These are phyloP conservation scores for Penicillium paradoxum DNA, from an alignment of 495 filamentous ascomycete genomes.

Conservation along the genomic window DNA sequence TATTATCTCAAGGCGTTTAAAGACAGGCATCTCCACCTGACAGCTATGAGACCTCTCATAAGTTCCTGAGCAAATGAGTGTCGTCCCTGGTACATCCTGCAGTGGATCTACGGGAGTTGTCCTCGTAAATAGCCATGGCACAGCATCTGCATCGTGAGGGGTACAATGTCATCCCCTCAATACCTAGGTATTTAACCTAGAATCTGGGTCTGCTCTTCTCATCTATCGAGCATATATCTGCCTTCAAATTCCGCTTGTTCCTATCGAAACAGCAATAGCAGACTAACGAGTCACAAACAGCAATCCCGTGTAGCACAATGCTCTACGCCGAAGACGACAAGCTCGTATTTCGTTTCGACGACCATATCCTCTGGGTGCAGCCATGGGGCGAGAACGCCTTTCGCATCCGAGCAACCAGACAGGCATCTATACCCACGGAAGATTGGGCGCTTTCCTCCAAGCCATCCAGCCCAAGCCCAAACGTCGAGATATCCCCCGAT, in stretches of 20 bases:
- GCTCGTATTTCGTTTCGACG: conserved; percentile 47
- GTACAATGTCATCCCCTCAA: background rate
- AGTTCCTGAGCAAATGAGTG: background rate
- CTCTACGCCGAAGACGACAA: conserved; percentile 37
- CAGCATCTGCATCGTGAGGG: conserved; percentile 5
- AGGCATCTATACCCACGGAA: conserved; percentile 42
- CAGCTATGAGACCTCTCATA: background rate
- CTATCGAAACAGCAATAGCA: background rate
- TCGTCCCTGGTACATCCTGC: background rate
- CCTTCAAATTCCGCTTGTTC: background rate
- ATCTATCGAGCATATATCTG: background rate
- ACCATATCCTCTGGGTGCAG: conserved; percentile 50
- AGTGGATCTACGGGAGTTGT: background rate
- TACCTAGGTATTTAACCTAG: conserved; percentile 8
- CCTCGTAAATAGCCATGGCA: background rate
- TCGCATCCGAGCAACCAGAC: conserved; percentile 50
- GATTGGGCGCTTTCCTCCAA: conserved; percentile 48
- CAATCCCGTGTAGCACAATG: conserved; percentile 25
- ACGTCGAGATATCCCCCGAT: conserved; percentile 20
- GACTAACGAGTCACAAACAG: background rate
- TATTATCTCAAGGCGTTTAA: conserved; percentile 3
- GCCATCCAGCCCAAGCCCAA: conserved; percentile 10
- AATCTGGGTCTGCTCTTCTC: too few species aligned
- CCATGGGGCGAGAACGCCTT: conserved; percentile 52
- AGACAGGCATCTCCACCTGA: conserved; percentile 1